Conservation (phyloP, 306 rosid genomes). For the Sicyos edulis region DNA sequence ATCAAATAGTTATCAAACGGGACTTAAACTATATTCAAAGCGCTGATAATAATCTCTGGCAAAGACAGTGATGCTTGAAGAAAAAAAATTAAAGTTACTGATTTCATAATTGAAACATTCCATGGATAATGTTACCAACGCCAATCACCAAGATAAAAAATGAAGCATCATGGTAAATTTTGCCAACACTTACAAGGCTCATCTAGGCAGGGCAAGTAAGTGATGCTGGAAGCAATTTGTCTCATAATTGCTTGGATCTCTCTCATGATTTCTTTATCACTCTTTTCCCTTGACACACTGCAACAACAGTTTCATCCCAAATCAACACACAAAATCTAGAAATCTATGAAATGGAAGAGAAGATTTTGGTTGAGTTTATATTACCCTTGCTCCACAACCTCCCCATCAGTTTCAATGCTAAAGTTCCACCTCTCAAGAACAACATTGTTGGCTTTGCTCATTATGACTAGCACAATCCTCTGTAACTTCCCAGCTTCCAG, state of each 20-base stretch:
- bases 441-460: slow-evolving; percentile 67
- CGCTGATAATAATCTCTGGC: no score
- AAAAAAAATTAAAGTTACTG: no score
- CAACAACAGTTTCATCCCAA: slow-evolving; percentile 12
- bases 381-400: slow-evolving; percentile 82
- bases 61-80: no score
- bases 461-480: slow-evolving; percentile 85
- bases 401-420: slow-evolving; percentile 86
- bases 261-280: slow-evolving; percentile 98
- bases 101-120: no score
- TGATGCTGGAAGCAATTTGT: slow-evolving; percentile 97
- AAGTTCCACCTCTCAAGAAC: slow-evolving; percentile 98
- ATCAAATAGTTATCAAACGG: no score
- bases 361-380: neutral
- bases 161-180: neutral
- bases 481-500: slow-evolving; percentile 96
- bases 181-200: slow-evolving; percentile 58
- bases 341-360: neutral
- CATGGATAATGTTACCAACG: neutral
- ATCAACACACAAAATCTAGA: neutral
- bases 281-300: slow-evolving; percentile 84
- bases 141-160: neutral
- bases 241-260: slow-evolving; percentile 99
- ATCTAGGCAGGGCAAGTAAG: slow-evolving; percentile 95
- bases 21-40: no score